Conservation (phyloP, 1,284 basidiomycete genomes). For the Pascua guehoae region DNA sequence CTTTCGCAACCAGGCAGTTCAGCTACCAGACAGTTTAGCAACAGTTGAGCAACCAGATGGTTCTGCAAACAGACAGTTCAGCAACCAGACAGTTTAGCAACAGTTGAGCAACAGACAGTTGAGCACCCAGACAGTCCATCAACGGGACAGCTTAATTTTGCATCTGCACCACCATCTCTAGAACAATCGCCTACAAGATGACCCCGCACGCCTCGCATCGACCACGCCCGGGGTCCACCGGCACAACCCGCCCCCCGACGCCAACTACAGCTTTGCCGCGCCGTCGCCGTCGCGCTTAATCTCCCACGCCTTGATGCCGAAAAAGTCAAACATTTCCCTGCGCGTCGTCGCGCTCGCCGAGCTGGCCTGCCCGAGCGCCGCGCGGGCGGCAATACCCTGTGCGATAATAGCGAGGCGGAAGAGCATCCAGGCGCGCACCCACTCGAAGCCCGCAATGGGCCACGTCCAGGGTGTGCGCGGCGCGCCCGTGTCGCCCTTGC, state of each 20-base stretch:
- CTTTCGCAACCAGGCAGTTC: too few species aligned
- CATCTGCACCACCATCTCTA: too few species aligned
- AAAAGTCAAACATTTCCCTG: conserved; percentile 58
- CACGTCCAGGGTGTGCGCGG: conserved; percentile 26
- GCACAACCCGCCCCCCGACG: not conserved
- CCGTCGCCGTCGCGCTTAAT: conserved; percentile 54
- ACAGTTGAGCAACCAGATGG: too few species aligned
- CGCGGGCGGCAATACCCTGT: conserved; percentile 89
- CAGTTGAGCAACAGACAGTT: too few species aligned
- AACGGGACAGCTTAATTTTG: too few species aligned
- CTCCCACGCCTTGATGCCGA: conserved; percentile 63
- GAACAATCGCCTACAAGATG: too few species aligned
- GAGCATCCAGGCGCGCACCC: conserved; percentile 35
- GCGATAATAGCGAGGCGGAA: conserved; percentile 74
- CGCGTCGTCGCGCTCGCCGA: conserved; percentile 64
- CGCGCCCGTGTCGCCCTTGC: conserved; percentile 1
- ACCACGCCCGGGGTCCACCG: too few species aligned
- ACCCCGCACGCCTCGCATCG: too few species aligned
- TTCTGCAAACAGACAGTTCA: too few species aligned
- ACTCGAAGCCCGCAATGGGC: conserved; percentile 42
- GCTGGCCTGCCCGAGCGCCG: conserved; percentile 77
- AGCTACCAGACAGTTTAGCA: too few species aligned
- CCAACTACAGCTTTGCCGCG: conserved; percentile 33
- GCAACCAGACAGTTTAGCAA: too few species aligned
- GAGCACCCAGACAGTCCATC: too few species aligned